Evolutionary conservation across 164 flowering plant genomes (phyloP).

Genomic region (Warburgia ugandensis): DNA sequence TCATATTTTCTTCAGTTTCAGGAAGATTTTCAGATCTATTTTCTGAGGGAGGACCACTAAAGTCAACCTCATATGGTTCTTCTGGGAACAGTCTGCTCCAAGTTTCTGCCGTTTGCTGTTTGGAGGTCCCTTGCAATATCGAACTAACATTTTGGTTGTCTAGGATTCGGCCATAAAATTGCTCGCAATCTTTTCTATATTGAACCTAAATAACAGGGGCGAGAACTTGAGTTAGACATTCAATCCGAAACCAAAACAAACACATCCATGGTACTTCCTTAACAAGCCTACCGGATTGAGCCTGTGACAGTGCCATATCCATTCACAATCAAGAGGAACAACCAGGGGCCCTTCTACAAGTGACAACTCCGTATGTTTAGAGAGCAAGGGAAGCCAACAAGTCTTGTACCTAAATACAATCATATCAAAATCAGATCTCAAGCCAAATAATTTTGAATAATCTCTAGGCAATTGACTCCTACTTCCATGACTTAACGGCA

Average conservation of each 20-base stretch:
- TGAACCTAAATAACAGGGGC: constrained; percentile 45
- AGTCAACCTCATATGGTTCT: constrained; percentile 63
- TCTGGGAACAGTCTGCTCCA: constrained; percentile 67
- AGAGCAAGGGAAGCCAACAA: constrained; percentile 93
- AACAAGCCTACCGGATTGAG: constrained; percentile 74
- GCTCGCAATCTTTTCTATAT: constrained; percentile 72
- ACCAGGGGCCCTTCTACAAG: constrained; percentile 56
- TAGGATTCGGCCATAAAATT: constrained; percentile 65
- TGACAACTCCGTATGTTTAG: constrained; percentile 47
- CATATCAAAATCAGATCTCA: too few species aligned
- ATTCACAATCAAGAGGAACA: constrained; percentile 96
- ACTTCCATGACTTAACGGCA: background rate
- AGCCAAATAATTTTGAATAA: background rate
- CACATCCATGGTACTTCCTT: background rate
- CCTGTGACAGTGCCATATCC: constrained; percentile 99
- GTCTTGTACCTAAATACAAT: constrained; percentile 91
- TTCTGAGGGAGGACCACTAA: constrained; percentile 16
- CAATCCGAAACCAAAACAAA: background rate
- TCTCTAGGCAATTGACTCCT: background rate
- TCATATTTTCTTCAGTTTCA: constrained; percentile 32
- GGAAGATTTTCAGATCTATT: constrained; percentile 16
- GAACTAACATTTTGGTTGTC: constrained; percentile 67
- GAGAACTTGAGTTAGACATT: background rate
- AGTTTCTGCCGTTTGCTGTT: constrained; percentile 43
- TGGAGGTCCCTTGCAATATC: constrained; percentile 38